Base-by-base conservation (phyloP, 75 land plant genomes). In the Pseudotsuga menziesii region DNA sequence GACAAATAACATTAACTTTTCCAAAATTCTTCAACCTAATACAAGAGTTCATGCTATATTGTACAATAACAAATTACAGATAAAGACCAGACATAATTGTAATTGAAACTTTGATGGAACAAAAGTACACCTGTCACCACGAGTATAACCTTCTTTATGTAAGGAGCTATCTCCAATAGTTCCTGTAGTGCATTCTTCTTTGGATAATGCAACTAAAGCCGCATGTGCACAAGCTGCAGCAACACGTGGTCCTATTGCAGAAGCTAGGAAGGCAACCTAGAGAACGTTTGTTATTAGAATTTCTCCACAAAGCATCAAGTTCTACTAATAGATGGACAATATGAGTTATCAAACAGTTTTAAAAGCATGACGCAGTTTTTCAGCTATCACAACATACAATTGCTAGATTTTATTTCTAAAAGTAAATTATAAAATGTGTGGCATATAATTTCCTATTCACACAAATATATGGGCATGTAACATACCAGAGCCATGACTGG, bases 151-250 rank as follows among this genome's bases (percentile, higher is more conserved):
- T 58, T 79, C 81, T 72, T 36, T 66, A 56, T 56, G 81, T 66
- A 59, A 15, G 16, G 35, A 41, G 56, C 20, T 67, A 69, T 69
- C 72, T 20, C 63, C 80, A 20, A 77, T 44, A 57, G 75, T 19
- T 44, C 5, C 52, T 35, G 76, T 11, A 57, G 67, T 57, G 41
- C 0, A 48, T 74, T 81, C 81, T n/a, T 74, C 82, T 74, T 81
- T 81, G 26, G 87, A 83, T 57, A 91, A 70, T 75, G 75, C 73
- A 20, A 74, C 86, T 72, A 96, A 82, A 78, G 95, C 88, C 71
- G 95, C 88, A 80, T 89, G 94, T 23, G 99, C 99, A 87, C 95
- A 91, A 58, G 89, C 88, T 75, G 98, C 98, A 75, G 95, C 99
- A 72, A 93, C 95, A 80, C 93, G 86, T 63, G 99, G 97, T 71